Evolutionary conservation across 2,329 filamentous ascomycete genomes (phyloP).

Genomic region (Sclerotinia subarctica): DNA sequence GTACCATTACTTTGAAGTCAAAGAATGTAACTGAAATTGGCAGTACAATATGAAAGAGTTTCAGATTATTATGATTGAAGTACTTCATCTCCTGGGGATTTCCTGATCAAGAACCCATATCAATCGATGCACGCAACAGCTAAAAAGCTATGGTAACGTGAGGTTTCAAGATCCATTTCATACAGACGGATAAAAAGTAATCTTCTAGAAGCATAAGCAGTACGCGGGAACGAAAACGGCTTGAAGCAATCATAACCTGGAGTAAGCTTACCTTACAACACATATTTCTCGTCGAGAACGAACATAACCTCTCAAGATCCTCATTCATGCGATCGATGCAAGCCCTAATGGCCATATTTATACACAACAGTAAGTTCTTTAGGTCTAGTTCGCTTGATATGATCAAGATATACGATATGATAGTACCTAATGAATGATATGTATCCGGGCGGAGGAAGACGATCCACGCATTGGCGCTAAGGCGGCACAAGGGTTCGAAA

Average conservation of each 20-base stretch:
- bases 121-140: slow-evolving; percentile 11
- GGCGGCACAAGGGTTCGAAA: slow-evolving; percentile 11
- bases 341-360: slow-evolving; percentile 3
- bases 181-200: not conserved
- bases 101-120: not conserved
- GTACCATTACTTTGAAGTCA: slow-evolving; percentile 14
- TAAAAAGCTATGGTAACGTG: not conserved
- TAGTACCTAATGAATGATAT: slow-evolving; percentile 12
- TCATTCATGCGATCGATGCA: slow-evolving; percentile 5
- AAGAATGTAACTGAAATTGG: slow-evolving; percentile 34
- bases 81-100: not conserved
- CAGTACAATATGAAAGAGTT: slow-evolving; percentile 7
- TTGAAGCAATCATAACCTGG: not conserved
- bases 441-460: slow-evolving; percentile 12
- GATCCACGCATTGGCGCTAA: slow-evolving; percentile 16
- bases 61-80: not conserved
- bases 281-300: not conserved
- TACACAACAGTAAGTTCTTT: not conserved
- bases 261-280: slow-evolving; percentile 10
- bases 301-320: not conserved
- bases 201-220: slow-evolving; percentile 20
- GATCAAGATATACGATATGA: slow-evolving; percentile 10
- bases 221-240: not conserved
- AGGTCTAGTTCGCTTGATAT: not conserved
- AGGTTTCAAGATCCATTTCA: not conserved